Percentiles rank a stretch among this genome's conserved stretches.
Evolutionary conservation across 345 rosid genomes (phyloP).

Genomic region (Euphorbia peplus): DNA sequence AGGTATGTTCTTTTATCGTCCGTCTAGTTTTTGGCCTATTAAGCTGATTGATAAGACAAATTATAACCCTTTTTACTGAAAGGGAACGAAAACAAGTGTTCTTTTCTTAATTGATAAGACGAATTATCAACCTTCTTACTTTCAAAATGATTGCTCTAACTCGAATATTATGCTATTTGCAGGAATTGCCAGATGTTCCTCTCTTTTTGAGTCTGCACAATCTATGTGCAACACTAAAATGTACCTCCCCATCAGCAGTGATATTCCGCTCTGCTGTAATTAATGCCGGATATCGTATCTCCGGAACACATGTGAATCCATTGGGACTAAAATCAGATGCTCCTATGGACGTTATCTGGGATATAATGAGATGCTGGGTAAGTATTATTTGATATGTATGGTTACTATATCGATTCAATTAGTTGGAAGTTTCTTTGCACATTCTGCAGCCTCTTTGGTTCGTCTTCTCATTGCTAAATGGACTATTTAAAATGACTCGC

Average conservation of each 20-base stretch:
- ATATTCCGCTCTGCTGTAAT: slow-evolving; percentile 90
- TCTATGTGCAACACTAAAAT: slow-evolving; percentile 88
- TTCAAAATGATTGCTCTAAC: slow-evolving; percentile 7
- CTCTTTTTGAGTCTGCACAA: slow-evolving; percentile 91
- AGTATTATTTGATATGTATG: slow-evolving; percentile 26
- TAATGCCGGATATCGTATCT: slow-evolving; percentile 88
- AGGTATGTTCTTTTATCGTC: slow-evolving; percentile 37
- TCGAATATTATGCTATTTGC: slow-evolving; percentile 17
- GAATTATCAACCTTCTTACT: neutral
- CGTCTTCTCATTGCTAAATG: neutral
- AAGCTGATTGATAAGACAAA: neutral
- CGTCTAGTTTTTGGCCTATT: neutral
- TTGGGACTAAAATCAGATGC: slow-evolving; percentile 95
- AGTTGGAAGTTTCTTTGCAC: neutral
- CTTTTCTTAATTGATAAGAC: neutral
- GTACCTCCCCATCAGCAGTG: slow-evolving; percentile 96
- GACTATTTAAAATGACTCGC: neutral
- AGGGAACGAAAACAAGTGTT: neutral
- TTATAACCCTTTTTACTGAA: neutral
- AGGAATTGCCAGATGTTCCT: slow-evolving; percentile 96
- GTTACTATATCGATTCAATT: neutral
- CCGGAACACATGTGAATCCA: slow-evolving; percentile 92
- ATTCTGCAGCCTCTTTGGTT: neutral
- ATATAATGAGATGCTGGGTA: slow-evolving; percentile 99
- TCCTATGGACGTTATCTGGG: slow-evolving; percentile 99